These are phyloP conservation scores for Eutrema salsugineum DNA, from an alignment of 441 rosid species.

Conservation along the genomic window DNA sequence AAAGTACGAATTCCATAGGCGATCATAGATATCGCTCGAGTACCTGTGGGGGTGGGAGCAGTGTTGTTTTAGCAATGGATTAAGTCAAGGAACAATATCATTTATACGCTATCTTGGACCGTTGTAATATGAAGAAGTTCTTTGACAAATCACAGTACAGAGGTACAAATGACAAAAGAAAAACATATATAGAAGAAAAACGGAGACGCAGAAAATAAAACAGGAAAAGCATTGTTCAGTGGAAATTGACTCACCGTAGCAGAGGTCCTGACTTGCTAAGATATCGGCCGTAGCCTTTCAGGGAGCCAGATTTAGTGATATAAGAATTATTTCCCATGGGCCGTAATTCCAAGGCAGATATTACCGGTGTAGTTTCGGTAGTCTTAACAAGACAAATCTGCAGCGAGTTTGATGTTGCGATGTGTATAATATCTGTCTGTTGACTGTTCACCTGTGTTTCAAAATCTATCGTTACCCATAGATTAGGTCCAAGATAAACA, in stretches of 20 bases:
- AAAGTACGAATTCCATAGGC: slow-evolving; percentile 8
- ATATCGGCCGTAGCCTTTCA: no score
- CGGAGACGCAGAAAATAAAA: neutral
- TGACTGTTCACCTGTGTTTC: neutral
- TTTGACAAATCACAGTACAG: no score
- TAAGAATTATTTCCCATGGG: slow-evolving; percentile 22
- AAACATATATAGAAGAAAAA: neutral
- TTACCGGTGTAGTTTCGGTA: slow-evolving; percentile 31
- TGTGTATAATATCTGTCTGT: slow-evolving; percentile 25
- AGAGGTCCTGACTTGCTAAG: neutral
- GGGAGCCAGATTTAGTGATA: slow-evolving; percentile 28
- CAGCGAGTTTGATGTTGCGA: neutral
- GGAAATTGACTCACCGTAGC: neutral
- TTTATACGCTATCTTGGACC: no score
- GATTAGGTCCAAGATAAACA: slow-evolving; percentile 2
- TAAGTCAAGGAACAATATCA: neutral
- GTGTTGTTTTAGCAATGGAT: neutral
- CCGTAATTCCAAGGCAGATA: slow-evolving; percentile 45
- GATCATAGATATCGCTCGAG: slow-evolving; percentile 27
- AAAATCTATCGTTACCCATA: neutral
- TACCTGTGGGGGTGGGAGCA: slow-evolving; percentile 8
- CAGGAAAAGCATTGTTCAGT: neutral
- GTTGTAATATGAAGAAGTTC: no score
- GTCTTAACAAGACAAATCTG: slow-evolving; percentile 33
- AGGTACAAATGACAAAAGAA: neutral